Evolutionary conservation across 2,329 filamentous ascomycete genomes (phyloP), one percentile per base, ranked within the genome.

Genomic region (Zasmidium cellare): DNA sequence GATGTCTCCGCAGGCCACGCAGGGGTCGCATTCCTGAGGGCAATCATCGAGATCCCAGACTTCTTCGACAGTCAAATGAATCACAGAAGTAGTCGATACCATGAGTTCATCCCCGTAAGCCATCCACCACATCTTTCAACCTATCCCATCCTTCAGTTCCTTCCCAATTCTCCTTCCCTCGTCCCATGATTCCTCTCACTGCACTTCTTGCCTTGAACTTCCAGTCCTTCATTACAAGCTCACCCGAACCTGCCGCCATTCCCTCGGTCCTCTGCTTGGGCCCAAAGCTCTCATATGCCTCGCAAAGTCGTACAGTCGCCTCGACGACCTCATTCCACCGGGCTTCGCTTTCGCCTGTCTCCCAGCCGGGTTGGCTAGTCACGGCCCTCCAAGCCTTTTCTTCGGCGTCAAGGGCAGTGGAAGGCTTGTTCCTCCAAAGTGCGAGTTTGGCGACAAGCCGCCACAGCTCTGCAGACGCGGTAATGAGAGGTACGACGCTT

Each of bases 341-440:
- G 46, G 80, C 80, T 63, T 82, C 79, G 14, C 86, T 83, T 11
- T 56, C 59, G 44, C 84, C 83, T 24, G 84, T 79, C 62, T 82
- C 79, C 75, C 77, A 81, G 2, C 79, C 78, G 0, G 84, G 79
- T 65, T 84, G 76, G 51, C 81, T 79, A 0, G 83, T 78, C 0
- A 88, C 84, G 0, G 89, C 86, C 1, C 94, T 84, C 92, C 93
- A 99, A 0, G 88, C 91, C 71, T 93, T 92, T 76, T 97, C 94
- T 25, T 92, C 85, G 1, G 90, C 91, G 5, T 92, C 89, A 1
- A 97, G 80, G 3, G 92, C 90, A 1, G 86, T 87, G 0, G 78
- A 76, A 1, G 88, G 89, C 53, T 90, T 88, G 2, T 84, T 76
- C 7, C 86, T 83, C 86, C 91, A 97, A 14, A 87, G 79, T 3